Evolutionary conservation across 108 stramenopile genomes (phyloP), one percentile per base, ranked within the genome.

Genomic region (Cyclotella cryptica): DNA sequence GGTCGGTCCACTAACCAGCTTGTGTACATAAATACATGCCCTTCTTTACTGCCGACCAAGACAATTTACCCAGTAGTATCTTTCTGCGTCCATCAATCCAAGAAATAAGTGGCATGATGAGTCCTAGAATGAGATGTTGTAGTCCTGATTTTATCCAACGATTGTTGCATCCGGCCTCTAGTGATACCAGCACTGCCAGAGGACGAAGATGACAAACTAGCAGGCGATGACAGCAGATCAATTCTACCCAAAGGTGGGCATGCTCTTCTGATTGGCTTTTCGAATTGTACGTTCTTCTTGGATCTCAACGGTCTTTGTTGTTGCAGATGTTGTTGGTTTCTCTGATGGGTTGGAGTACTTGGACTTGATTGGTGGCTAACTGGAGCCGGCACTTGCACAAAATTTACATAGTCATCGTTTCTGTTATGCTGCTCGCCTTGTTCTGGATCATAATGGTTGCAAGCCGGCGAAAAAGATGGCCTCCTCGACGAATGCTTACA

Each of bases 261-360:
- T 12, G 55, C 55, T 55, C 55, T 21, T 55, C 3, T 55, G 13
- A 3, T 55, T 5, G 55, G 55, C 24, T 22, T 12, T 8, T 55
- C 55, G 8, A 55, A 55, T 55, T 55, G 55, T 12, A 55, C 55
- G 24, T 55, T 55, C 24, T 26, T 55, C 55, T 55, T 55, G 55
- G 35, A 5, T 35, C 35, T 35, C 35, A 35, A 6, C 35, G 35
- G 35, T 35, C 35, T 35, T 2, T 35, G 6, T 6, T 35, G 35
- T 6, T 35, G 35, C 35, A 5, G 35, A 35, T 35, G 35, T 35
- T 35, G 2, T 6, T 35, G 35, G 2, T 35, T 2, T 35, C 35
- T 35, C 35, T 2, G 35, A 6, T 35, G 35, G 35, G 35, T 5
- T 35, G 35, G 6, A 35, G 6, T 35, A 6, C 35, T 35, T 35